Percentiles rank a stretch among this genome's conserved stretches.
Conservation (phyloP, 164 flowering plant genomes). For the Brasenia schreberi region DNA sequence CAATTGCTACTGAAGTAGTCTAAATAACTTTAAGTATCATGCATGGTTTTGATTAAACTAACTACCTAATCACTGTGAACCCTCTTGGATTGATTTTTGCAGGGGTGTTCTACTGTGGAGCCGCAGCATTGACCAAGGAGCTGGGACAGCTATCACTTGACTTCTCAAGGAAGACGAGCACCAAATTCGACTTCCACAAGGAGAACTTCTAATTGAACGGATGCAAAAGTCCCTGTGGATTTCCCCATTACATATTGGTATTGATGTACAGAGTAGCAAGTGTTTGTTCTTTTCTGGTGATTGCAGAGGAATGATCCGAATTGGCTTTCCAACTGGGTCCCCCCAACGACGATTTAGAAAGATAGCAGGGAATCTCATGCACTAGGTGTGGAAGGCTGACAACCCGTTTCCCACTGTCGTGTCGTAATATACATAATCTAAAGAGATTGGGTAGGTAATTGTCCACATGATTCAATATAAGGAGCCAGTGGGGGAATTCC, state of each 20-base stretch:
- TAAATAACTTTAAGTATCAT: neutral
- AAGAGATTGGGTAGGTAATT: too few species aligned
- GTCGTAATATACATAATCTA: too few species aligned
- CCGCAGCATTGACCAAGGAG: conserved; percentile 29
- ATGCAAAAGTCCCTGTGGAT: neutral
- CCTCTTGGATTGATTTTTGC: neutral
- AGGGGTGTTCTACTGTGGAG: conserved; percentile 46
- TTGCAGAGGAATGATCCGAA: neutral
- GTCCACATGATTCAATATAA: too few species aligned
- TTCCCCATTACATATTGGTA: neutral
- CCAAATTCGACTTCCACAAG: conserved; percentile 44
- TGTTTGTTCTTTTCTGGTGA: neutral
- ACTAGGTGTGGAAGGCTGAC: neutral
- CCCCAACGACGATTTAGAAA: neutral
- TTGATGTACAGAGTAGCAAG: neutral
- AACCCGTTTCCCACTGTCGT: too few species aligned
- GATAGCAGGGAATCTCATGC: neutral
- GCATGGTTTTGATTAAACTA: neutral
- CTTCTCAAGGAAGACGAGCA: conserved; percentile 34
- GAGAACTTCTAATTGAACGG: conserved; percentile 24
- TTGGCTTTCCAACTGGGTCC: neutral
- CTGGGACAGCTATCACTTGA: conserved; percentile 32
- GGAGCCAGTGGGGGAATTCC: too few species aligned
- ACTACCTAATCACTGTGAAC: neutral
- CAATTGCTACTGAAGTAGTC: neutral